Evolutionary conservation across 176 grass and related monocot genomes (phyloP).

Genomic region (Thalia dealbata): DNA sequence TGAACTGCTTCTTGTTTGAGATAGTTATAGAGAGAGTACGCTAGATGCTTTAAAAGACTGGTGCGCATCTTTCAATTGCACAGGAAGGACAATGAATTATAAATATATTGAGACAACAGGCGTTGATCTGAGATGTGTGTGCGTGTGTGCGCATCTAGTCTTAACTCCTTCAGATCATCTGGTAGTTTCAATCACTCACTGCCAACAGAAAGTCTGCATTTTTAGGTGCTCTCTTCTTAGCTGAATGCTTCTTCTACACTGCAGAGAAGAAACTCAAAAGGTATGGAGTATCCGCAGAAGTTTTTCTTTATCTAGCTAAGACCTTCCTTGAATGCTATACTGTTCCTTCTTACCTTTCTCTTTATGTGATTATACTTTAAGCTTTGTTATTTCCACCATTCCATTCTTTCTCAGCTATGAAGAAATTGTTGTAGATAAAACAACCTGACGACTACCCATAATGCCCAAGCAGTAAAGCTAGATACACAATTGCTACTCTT

Average conservation of each 20-base stretch:
- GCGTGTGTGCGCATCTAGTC: not conserved
- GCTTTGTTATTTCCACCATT: too few relatives aligned
- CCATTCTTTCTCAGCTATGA: too few relatives aligned
- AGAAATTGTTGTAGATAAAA: too few relatives aligned
- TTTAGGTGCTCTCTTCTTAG: not conserved
- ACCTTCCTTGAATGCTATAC: not conserved
- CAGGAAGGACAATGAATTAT: not conserved
- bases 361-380: too few relatives aligned
- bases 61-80: too few relatives aligned
- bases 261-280: not conserved
- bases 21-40: not conserved
- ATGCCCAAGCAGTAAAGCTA: too few relatives aligned
- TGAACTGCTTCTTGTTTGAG: not conserved
- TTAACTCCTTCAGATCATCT: conserved; percentile 13
- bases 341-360: not conserved
- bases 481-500: too few relatives aligned
- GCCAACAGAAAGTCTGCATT: not conserved
- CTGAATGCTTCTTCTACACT: not conserved
- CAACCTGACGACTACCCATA: too few relatives aligned
- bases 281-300: not conserved
- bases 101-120: not conserved
- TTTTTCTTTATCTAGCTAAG: not conserved
- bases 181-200: conserved; percentile 15
- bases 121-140: not conserved
- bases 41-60: not conserved